Percentiles rank a stretch among this genome's conserved stretches.
Evolutionary conservation across 345 rosid genomes (phyloP).

Genomic region (Murraya paniculata): DNA sequence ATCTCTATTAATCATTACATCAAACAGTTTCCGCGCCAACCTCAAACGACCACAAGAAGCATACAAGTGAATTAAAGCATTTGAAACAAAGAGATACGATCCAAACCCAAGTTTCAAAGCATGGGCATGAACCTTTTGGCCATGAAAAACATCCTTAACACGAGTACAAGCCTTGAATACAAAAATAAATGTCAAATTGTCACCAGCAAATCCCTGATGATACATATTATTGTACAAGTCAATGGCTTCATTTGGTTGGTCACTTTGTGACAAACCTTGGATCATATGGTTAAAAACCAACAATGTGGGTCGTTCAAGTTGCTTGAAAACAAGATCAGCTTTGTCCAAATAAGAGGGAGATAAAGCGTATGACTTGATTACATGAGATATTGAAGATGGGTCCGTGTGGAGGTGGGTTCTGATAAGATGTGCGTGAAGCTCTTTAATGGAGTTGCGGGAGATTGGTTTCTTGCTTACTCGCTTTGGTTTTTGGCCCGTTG

Average conservation of each 20-base stretch:
- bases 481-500: constrained; percentile 16
- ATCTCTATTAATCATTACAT: constrained; percentile 49
- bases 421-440: constrained; percentile 42
- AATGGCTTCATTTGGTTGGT: constrained; percentile 36
- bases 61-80: constrained; percentile 50
- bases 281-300: constrained; percentile 40
- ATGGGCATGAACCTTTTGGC: constrained; percentile 38
- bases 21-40: constrained; percentile 45
- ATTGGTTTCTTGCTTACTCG: not conserved
- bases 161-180: constrained; percentile 50
- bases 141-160: constrained; percentile 23
- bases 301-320: constrained; percentile 37
- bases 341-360: constrained; percentile 28
- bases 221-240: constrained; percentile 31
- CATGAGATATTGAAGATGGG: constrained; percentile 33
- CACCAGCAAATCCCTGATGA: constrained; percentile 31
- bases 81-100: constrained; percentile 45
- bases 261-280: constrained; percentile 42
- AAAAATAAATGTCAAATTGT: constrained; percentile 41
- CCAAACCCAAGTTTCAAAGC: constrained; percentile 44
- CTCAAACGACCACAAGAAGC: constrained; percentile 24
- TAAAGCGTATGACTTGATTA: constrained; percentile 46
- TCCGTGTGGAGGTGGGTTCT: constrained; percentile 32
- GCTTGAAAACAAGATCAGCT: constrained; percentile 40
- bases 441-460: constrained; percentile 21